Base-by-base conservation (phyloP, 345 rosid species). In the Populus simonii region DNA sequence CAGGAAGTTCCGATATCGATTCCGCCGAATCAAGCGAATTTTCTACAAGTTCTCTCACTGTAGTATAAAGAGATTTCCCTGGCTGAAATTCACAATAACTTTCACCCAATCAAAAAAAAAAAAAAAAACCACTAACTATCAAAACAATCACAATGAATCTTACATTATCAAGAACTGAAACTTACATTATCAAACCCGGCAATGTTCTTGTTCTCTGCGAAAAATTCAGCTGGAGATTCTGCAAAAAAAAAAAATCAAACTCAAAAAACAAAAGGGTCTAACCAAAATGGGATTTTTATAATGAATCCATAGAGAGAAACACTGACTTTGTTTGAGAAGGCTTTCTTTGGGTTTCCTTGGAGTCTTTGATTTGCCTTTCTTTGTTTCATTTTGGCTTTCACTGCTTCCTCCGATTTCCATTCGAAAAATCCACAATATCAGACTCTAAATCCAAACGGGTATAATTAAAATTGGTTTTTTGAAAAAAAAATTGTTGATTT, bases 211-310 rank as follows among this genome's bases (percentile, higher is more conserved):
- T 93, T 95, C 90, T 95, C 99, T 9, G 99, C 99, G 67, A 95
- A 95, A 85, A 95, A 95, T 84, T 95, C 99, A 36, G 98, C 99
- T 22, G 97, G 99, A 77, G 97, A 95, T 89, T 93, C 98, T 95
- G 92, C 89, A 80, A 65, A 62, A 77, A 81, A 17, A 71, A 39
- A 17, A 18, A 72, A 51, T 43, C 38, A 35, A 51, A 13, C 20
- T 13, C 17, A 59, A 59, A 25, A 61, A 29, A 20, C 22, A 12
- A 35, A 15, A 61, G 8, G 51, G 33, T 36, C 27, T 39, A 6
- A 69, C 0, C 72, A 16, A 51, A 5, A 73, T 8, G 76, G 15
- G 74, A 39, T 47, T 47, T 47, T 47, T 4, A 12, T 47, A 47
- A 15, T 47, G 31, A 71, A 74, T 57, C 55, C 55, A 69, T 63